Conservation (phyloP, 192 early-diverging fungal genomes). For the Chytriomyces confervae region DNA sequence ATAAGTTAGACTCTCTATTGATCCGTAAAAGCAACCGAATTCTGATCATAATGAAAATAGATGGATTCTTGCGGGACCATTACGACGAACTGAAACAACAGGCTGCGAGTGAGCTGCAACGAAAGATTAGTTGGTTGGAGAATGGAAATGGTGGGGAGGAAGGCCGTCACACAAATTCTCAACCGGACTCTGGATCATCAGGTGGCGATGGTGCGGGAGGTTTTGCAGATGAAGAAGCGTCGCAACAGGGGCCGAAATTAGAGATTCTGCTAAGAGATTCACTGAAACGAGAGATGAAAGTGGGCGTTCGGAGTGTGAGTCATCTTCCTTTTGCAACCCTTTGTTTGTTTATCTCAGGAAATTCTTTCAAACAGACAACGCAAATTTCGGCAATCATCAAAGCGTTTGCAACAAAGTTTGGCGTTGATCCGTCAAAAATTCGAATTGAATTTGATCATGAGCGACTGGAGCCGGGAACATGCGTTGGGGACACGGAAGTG, state of each 20-base stretch:
- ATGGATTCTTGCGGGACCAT: neutral
- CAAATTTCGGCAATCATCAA: neutral
- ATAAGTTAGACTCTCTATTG: neutral
- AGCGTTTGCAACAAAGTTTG: neutral
- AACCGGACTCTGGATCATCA: too few relatives aligned
- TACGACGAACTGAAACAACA: neutral
- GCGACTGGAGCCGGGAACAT: neutral
- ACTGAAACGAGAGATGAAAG: neutral
- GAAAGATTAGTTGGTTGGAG: neutral
- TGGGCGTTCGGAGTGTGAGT: neutral
- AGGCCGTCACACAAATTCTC: neutral
- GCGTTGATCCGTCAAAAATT: neutral
- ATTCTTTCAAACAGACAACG: neutral
- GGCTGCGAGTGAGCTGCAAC: neutral
- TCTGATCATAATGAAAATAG: neutral
- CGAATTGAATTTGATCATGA: constrained; percentile 1
- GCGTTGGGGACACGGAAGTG: neutral
- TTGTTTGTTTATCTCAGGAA: neutral
- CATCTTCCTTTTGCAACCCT: neutral
- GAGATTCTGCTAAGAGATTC: neutral
- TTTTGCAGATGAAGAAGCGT: neutral
- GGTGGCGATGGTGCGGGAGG: neutral
- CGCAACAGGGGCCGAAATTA: neutral
- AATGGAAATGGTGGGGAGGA: neutral
- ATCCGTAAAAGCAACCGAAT: neutral